phyloP scores from a whole-genome alignment of 768 basidiomycete species.

The Boletus sensibilis region DNA sequence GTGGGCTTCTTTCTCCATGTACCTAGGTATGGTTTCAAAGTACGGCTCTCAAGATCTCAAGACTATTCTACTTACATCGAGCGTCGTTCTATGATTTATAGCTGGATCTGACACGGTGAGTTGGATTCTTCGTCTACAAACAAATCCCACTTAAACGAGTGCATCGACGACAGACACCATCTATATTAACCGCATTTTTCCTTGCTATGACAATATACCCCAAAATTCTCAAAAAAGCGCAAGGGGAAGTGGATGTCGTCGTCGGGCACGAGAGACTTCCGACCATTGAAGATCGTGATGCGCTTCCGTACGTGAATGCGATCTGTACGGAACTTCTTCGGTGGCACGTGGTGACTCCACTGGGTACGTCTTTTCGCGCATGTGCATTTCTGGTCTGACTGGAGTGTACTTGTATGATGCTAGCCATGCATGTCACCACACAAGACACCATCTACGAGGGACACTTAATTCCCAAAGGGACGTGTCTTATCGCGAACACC shows the following conservation, averaged over 20 bases:
- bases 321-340: constrained; percentile 16
- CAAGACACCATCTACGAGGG: constrained; percentile 22
- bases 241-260: constrained; percentile 12
- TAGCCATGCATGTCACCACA: constrained; percentile 4
- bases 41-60: background rate
- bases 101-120: constrained; percentile 24
- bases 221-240: constrained; percentile 5
- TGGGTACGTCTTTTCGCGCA: background rate
- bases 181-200: constrained; percentile 15
- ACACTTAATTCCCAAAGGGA: constrained; percentile 22
- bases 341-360: background rate
- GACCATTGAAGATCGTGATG: constrained; percentile 8
- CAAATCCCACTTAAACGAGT: too few relatives aligned
- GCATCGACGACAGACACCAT: constrained; percentile 15
- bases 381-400: background rate
- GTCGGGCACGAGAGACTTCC: constrained; percentile 15
- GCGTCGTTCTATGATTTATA: constrained; percentile 5
- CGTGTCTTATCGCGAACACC: background rate
- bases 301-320: constrained; percentile 16
- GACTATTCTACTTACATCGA: background rate
- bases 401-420: too few relatives aligned
- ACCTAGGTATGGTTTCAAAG: constrained; percentile 8
- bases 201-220: constrained; percentile 19
- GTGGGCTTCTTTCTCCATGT: constrained; percentile 19
- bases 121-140: constrained; percentile 25